These are phyloP conservation scores for Bipolaris sorokiniana DNA, from an alignment of 2,329 filamentous ascomycete genomes.

Conservation along the genomic window DNA sequence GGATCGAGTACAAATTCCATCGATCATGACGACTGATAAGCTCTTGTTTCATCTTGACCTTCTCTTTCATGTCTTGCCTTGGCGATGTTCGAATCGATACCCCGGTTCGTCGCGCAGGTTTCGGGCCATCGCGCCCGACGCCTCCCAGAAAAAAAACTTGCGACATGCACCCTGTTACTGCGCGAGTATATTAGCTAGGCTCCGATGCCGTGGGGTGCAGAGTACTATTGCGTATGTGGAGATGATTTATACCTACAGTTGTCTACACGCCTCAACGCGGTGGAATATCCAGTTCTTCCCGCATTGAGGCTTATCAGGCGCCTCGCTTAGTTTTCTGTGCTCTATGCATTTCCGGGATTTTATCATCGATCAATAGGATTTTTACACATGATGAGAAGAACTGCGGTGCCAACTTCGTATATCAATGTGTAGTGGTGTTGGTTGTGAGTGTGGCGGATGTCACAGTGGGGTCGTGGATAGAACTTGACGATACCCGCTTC, in stretches of 20 bases:
- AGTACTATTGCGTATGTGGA: not conserved
- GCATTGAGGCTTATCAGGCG: not conserved
- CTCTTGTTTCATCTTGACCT: slow-evolving; percentile 11
- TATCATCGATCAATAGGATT: not conserved
- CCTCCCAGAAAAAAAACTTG: slow-evolving; percentile 13
- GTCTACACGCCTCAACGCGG: slow-evolving; percentile 1
- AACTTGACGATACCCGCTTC: slow-evolving; percentile 5
- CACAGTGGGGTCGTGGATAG: slow-evolving; percentile 14
- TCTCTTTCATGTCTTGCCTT: slow-evolving; percentile 16
- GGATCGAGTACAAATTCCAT: not conserved
- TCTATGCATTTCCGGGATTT: not conserved
- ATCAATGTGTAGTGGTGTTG: slow-evolving; percentile 10
- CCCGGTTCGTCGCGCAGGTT: slow-evolving; percentile 19
- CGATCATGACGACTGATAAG: not conserved
- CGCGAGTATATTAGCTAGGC: slow-evolving; percentile 13
- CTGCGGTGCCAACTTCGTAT: not conserved
- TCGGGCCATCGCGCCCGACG: slow-evolving; percentile 18
- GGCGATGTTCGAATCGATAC: slow-evolving; percentile 9
- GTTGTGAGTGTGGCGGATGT: slow-evolving; percentile 19
- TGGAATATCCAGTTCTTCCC: not conserved
- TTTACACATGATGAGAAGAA: not conserved
- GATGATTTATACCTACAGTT: slow-evolving; percentile 9
- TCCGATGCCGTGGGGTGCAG: slow-evolving; percentile 2
- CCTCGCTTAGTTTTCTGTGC: not conserved
- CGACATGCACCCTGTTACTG: slow-evolving; percentile 9